Evolutionary conservation across 176 grass and related monocot genomes (phyloP), one percentile per base, ranked within the genome.

Genomic region (Avena eriantha): DNA sequence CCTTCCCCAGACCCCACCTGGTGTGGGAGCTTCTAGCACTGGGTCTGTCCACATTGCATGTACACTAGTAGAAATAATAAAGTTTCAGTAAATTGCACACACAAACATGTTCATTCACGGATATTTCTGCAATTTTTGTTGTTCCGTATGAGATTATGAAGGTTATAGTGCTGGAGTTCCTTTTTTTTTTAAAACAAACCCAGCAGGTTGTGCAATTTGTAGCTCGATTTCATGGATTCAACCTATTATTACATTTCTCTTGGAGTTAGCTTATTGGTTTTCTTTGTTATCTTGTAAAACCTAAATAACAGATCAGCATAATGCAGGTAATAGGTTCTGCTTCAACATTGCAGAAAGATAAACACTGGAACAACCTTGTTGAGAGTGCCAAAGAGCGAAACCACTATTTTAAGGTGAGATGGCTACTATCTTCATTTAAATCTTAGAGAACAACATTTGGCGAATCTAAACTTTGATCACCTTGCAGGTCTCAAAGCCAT

Each of bases 301-400:
- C 31, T 11, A 88, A 81, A 83, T 82, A 83, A 83, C 26, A 90
- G 26, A 85, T 80, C 18, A 36, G 21, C 67, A 55, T 66, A 16
- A 35, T 26, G 17, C 80, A 97, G 95, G 95, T 97, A 33, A 91
- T 95, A 26, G 95, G 93, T 80, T 98, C 96, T 29, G 90, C 93
- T 81, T 94, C 92, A 82, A 95, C 96, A 31, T 77, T 98, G 88
- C 86, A 89, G 78, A 85, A 94, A 91, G 93, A 98, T 80, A 65
- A 92, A 72, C 96, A 98, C 82, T 95, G 96, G 96, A 87, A 86
- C 71, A 98, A 92, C 77, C 90, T 98, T 78, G 90, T 98, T 10
- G 88, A 89, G 48, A 98, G 90, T 83, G 93, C 96, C 65, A 93
- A 91, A 94, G 96, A 95, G 22, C 80, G 92, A 57, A 77, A 77